Base-by-base conservation (phyloP, 495 filamentous ascomycete genomes). In the Penicillium fimorum region DNA sequence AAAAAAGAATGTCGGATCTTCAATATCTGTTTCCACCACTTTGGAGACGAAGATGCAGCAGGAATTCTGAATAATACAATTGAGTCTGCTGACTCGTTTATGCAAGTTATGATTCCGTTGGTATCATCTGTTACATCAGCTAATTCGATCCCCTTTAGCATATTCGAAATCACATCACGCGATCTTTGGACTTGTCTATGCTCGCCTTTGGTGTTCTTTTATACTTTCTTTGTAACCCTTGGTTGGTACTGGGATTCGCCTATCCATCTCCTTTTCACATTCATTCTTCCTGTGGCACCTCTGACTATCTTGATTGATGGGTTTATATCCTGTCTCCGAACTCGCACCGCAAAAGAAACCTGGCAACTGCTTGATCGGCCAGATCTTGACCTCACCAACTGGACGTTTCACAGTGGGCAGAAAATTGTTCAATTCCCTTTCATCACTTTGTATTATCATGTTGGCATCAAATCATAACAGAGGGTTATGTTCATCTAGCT, bases 1-100 rank as follows among this genome's bases (percentile, higher is more conserved):
- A 66, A 62, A 55, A 70, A 66, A 56, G 69, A 68, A 37, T 87
- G 90, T 67, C 74, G 85, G 3, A 69, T 90, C 25, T 91, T 87
- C 68, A 88, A 83, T 61, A 75, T 92, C 11, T 82, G 86, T 5
- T 92, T 90, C 66, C 88, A 92, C 62, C 88, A 92, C 70, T 90
- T 92, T 59, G 79, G 83, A 51, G 83, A 92, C 60, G 67, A 68
- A 15, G 59, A 82, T 25, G 88, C 87, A 6, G 61, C 58, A 30
- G 69, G 69, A 3, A 83, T 90, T 12, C 66, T 92, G 38, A 69
- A 73, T 38, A 85, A 85, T 60, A 85, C 86, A 0, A 63, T 90
- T 2, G 72, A 83, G 56, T 86, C 78, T 1, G 76, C 80, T 25
- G 83, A 87, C 57, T 84, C 82, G 11, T 87, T 90, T 60, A 85